phyloP scores from a whole-genome alignment of 371 early-diverging fungal species.

The Mortierella sp. region DNA sequence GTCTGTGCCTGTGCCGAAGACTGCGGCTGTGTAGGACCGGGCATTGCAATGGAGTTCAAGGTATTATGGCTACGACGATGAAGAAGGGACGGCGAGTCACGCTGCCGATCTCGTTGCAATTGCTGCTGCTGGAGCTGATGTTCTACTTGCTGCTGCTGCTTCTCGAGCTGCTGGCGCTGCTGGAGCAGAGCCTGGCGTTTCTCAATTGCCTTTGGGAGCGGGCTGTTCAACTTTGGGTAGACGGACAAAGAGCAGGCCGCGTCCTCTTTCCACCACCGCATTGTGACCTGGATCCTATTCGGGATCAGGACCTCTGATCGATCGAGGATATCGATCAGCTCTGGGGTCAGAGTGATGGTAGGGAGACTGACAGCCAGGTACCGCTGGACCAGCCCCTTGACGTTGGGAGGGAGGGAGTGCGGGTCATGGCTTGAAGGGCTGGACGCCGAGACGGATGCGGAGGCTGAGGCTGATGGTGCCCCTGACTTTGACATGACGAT shows the following conservation, averaged over 20 bases:
- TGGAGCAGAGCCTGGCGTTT: conserved; percentile 21
- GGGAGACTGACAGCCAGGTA: conserved; percentile 49
- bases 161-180: conserved; percentile 8
- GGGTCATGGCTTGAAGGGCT: conserved; percentile 50
- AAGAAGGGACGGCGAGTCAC: background rate
- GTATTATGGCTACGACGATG: conserved; percentile 2
- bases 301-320: conserved; percentile 29
- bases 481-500: conserved; percentile 42
- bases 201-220: conserved; percentile 23
- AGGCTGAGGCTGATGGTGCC: conserved; percentile 32
- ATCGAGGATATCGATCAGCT: conserved; percentile 39
- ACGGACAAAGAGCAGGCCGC: conserved; percentile 33
- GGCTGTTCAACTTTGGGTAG: conserved; percentile 42
- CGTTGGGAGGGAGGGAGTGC: conserved; percentile 45
- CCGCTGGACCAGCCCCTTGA: conserved; percentile 47
- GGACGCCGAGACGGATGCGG: conserved; percentile 46
- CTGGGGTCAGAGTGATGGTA: conserved; percentile 44
- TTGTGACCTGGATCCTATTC: conserved; percentile 36
- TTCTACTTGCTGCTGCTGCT: conserved; percentile 7
- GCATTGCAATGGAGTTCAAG: too few relatives aligned
- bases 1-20: conserved; percentile 12
- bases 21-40: too few relatives aligned
- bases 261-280: conserved; percentile 55
- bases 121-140: conserved; percentile 10
- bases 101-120: background rate